Conservation (phyloP, 257 asterid species). For the Solanum paucissectum region DNA sequence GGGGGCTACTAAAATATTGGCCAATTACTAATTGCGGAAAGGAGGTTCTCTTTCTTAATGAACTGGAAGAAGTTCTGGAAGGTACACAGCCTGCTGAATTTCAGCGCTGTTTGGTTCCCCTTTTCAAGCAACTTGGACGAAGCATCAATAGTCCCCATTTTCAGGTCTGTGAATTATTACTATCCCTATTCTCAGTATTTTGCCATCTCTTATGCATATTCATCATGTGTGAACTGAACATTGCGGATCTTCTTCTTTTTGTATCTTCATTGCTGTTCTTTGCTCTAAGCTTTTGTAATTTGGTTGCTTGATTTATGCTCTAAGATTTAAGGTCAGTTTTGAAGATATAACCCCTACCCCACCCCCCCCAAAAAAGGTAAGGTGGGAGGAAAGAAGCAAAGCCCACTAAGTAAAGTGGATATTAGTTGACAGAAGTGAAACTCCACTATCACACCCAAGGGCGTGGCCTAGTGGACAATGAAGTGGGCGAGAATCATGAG, state of each 20-base stretch:
- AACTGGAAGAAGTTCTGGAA: slow-evolving; percentile 79
- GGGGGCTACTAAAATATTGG: slow-evolving; percentile 78
- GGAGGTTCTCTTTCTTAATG: slow-evolving; percentile 86
- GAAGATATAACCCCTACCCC: neutral
- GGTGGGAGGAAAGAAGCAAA: neutral
- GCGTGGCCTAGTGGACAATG: neutral
- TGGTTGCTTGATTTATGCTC: neutral
- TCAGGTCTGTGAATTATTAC: slow-evolving; percentile 44
- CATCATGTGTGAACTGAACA: neutral
- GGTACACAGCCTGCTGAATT: slow-evolving; percentile 69
- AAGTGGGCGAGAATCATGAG: neutral
- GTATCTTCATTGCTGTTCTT: neutral
- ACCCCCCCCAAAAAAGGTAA: neutral
- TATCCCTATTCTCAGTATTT: neutral
- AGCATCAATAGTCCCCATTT: slow-evolving; percentile 80
- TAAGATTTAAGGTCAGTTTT: neutral
- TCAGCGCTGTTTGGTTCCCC: slow-evolving; percentile 75
- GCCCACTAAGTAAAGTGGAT: neutral
- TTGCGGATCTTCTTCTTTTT: neutral
- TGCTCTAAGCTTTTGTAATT: neutral
- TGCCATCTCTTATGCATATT: neutral
- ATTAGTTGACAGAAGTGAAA: neutral
- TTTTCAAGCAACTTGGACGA: slow-evolving; percentile 66
- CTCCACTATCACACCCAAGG: too few relatives aligned
- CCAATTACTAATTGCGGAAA: slow-evolving; percentile 81